Conservation (phyloP, 1,284 basidiomycete species). For the Rhodotorula mucilaginosa region DNA sequence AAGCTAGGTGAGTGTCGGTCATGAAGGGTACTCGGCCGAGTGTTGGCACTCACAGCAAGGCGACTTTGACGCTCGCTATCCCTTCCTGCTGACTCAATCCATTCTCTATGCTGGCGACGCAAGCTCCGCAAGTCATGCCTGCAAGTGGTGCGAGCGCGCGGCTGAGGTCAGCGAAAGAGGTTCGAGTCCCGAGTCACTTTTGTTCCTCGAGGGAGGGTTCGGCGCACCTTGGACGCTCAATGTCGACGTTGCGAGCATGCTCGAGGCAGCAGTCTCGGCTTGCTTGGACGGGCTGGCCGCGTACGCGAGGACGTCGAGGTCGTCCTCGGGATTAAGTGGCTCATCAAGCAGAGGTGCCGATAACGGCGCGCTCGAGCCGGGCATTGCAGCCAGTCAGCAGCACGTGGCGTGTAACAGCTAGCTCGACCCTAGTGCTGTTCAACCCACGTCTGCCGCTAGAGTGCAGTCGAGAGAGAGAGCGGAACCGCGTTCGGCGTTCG, state of each 20-base stretch:
- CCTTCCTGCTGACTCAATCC: slow-evolving; percentile 81
- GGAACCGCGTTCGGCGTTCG: too few relatives aligned
- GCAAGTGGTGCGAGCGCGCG: background rate
- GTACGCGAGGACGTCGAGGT: slow-evolving; percentile 11
- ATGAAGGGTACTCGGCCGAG: background rate
- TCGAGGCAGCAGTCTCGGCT: background rate
- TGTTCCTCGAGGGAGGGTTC: background rate
- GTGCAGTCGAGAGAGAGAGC: too few relatives aligned
- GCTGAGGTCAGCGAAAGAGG: slow-evolving; percentile 5
- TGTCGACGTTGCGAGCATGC: background rate
- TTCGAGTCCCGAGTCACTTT: too few relatives aligned
- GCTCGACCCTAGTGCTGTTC: too few relatives aligned
- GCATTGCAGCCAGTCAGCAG: too few relatives aligned
- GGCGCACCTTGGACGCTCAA: slow-evolving; percentile 36
- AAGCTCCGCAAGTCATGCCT: slow-evolving; percentile 51
- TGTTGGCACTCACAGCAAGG: slow-evolving; percentile 60
- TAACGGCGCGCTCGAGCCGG: too few relatives aligned
- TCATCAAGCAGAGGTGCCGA: background rate
- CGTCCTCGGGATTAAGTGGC: background rate
- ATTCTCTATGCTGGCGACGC: slow-evolving; percentile 75
- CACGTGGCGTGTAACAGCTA: too few relatives aligned
- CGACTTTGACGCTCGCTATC: slow-evolving; percentile 83
- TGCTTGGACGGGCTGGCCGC: background rate
- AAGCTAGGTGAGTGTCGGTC: too few relatives aligned
- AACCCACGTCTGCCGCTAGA: too few relatives aligned